phyloP scores from a whole-genome alignment of 805 yeast species.

The Teunomyces pallodes region DNA sequence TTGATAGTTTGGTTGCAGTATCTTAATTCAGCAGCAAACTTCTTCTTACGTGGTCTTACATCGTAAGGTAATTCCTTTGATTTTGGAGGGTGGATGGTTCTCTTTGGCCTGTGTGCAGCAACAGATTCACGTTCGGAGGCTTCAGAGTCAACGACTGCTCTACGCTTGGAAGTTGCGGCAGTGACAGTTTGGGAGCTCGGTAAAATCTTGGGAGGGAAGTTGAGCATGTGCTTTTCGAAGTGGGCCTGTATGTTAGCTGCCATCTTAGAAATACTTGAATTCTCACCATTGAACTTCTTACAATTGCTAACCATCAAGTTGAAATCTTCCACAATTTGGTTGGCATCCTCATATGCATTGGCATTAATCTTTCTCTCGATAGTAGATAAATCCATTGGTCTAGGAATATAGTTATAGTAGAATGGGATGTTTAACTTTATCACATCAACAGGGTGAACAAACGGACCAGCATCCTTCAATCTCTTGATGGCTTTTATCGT shows the following conservation, averaged over 20 bases:
- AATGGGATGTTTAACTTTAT: constrained; percentile 86
- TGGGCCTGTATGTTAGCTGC: constrained; percentile 86
- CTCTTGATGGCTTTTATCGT: constrained; percentile 84
- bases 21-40: constrained; percentile 82
- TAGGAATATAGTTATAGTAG: constrained; percentile 75
- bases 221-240: constrained; percentile 88
- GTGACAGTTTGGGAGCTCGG: constrained; percentile 8
- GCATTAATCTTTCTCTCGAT: constrained; percentile 75
- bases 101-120: constrained; percentile 84
- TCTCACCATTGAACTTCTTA: constrained; percentile 78
- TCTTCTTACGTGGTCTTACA: constrained; percentile 86
- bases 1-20: constrained; percentile 80
- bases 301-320: constrained; percentile 84
- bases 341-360: constrained; percentile 70
- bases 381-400: constrained; percentile 93
- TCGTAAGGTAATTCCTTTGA: constrained; percentile 92
- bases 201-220: constrained; percentile 69
- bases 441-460: constrained; percentile 84
- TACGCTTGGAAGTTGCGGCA: constrained; percentile 22
- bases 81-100: constrained; percentile 95
- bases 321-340: constrained; percentile 72
- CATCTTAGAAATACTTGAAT: constrained; percentile 84
- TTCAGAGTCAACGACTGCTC: constrained; percentile 52
- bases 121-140: constrained; percentile 52
- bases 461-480: constrained; percentile 89